Evolutionary conservation across 1,284 basidiomycete genomes (phyloP).

Genomic region (Ceratobasidium sp.): DNA sequence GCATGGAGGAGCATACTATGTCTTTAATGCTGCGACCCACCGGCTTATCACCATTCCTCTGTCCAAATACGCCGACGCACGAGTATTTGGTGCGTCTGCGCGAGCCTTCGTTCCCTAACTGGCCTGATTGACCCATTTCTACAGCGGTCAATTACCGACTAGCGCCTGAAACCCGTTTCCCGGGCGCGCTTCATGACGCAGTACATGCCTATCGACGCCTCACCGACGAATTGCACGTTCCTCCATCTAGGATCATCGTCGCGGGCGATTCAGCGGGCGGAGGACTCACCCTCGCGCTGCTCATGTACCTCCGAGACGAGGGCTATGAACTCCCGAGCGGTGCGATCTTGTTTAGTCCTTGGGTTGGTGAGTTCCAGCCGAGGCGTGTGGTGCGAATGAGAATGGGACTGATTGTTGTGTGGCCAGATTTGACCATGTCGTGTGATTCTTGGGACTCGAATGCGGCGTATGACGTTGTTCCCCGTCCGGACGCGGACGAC

Average conservation of each 20-base stretch:
- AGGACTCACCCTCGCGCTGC: constrained; percentile 81
- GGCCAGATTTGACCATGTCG: constrained; percentile 86
- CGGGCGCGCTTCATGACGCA: constrained; percentile 91
- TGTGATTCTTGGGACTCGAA: constrained; percentile 98
- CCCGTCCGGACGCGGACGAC: constrained; percentile 74
- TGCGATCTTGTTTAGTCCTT: constrained; percentile 88
- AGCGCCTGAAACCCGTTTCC: constrained; percentile 93
- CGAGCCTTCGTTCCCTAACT: constrained; percentile 5
- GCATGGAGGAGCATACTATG: constrained; percentile 84
- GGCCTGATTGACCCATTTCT: constrained; percentile 39
- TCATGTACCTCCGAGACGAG: constrained; percentile 93
- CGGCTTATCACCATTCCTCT: constrained; percentile 91
- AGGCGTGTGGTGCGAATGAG: not conserved
- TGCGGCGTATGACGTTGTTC: constrained; percentile 80
- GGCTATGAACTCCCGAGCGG: constrained; percentile 80
- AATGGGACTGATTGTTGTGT: not conserved
- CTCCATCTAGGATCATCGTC: constrained; percentile 87
- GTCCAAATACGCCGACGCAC: constrained; percentile 87
- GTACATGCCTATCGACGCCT: constrained; percentile 88
- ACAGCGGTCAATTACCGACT: constrained; percentile 94
- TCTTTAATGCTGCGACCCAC: constrained; percentile 94
- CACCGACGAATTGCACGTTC: constrained; percentile 87
- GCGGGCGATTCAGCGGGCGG: constrained; percentile 95
- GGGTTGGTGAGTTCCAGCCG: constrained; percentile 75
- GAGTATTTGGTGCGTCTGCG: constrained; percentile 85